A percentile compares a stretch with the other conserved stretches of the same genome.
Evolutionary conservation across 78 protist species (phyloP).

Genomic region (Dictyostelium brefeldianum): DNA sequence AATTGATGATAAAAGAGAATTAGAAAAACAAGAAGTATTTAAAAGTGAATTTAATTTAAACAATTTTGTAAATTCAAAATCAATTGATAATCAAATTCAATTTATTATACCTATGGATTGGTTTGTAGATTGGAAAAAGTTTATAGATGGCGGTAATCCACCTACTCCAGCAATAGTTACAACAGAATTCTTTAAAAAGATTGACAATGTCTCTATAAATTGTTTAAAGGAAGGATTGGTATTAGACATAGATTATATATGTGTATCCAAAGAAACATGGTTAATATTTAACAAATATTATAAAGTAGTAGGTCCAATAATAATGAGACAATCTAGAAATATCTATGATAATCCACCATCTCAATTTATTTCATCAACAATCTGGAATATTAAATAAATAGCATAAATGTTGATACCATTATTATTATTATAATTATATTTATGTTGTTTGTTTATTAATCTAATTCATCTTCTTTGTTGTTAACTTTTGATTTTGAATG

Average conservation of each 20-base stretch:
- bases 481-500: not conserved
- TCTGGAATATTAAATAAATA: slow-evolving; percentile 51
- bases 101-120: slow-evolving; percentile 50
- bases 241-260: slow-evolving; percentile 22
- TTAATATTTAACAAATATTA: slow-evolving; percentile 18
- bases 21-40: slow-evolving; percentile 7
- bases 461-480: not conserved
- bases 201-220: not conserved
- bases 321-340: slow-evolving; percentile 20
- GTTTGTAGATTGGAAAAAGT: slow-evolving; percentile 34
- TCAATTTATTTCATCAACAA: not conserved
- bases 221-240: not conserved
- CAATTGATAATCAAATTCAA: not conserved
- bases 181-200: not conserved
- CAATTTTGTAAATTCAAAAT: not conserved
- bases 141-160: slow-evolving; percentile 33
- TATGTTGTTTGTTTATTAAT: too few species aligned
- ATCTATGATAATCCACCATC: slow-evolving; percentile 51
- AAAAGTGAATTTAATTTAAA: slow-evolving; percentile 22
- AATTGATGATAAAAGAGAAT: slow-evolving; percentile 24
- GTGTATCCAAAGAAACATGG: slow-evolving; percentile 54
- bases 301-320: slow-evolving; percentile 45
- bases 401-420: too few species aligned
- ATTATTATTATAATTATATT: not conserved
- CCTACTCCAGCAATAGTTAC: slow-evolving; percentile 1